These are phyloP conservation scores for Tephrocybe sp. DNA, from an alignment of 768 basidiomycete species.

Conservation along the genomic window DNA sequence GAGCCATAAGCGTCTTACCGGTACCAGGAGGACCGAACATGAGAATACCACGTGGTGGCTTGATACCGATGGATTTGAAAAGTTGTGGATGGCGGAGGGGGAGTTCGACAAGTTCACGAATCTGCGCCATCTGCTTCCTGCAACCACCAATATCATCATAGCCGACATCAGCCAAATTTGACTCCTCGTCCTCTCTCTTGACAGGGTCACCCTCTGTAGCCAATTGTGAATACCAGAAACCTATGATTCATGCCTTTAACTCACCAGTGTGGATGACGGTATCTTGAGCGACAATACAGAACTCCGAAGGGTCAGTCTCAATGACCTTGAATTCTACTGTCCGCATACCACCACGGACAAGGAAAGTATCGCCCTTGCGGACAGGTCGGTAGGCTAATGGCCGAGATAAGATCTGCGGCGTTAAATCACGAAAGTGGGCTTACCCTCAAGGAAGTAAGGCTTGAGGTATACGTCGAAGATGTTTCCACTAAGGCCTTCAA, in stretches of 20 bases:
- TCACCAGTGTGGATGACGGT: conserved; percentile 92
- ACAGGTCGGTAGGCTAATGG: conserved; percentile 84
- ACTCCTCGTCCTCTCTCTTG: conserved; percentile 98
- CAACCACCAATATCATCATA: conserved; percentile 99
- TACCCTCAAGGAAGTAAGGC: conserved; percentile 98
- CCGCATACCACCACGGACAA: conserved; percentile 97
- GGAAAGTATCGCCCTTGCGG: conserved; percentile 98
- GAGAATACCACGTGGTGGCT: conserved; percentile 97
- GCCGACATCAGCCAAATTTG: conserved; percentile 93
- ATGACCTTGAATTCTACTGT: conserved; percentile 99
- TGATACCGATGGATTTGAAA: conserved; percentile 99
- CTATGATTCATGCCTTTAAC: conserved; percentile 18
- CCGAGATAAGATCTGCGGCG: background rate
- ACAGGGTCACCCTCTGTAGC: conserved; percentile 91
- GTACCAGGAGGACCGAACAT: conserved; percentile 99
- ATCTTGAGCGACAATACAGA: conserved; percentile 98
- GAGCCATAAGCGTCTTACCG: conserved; percentile 99
- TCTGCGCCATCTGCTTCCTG: conserved; percentile 99
- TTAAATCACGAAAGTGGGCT: conserved; percentile 15
- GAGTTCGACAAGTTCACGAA: conserved; percentile 97
- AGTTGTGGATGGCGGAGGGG: conserved; percentile 98
- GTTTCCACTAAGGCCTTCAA: conserved; percentile 97
- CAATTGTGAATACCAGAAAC: conserved; percentile 11
- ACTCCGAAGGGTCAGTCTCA: conserved; percentile 97
- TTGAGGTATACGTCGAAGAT: conserved; percentile 98